Evolutionary conservation across 177 flowering plant species (phyloP), one percentile per base, ranked within the genome.

Genomic region (Vitis hybrid): DNA sequence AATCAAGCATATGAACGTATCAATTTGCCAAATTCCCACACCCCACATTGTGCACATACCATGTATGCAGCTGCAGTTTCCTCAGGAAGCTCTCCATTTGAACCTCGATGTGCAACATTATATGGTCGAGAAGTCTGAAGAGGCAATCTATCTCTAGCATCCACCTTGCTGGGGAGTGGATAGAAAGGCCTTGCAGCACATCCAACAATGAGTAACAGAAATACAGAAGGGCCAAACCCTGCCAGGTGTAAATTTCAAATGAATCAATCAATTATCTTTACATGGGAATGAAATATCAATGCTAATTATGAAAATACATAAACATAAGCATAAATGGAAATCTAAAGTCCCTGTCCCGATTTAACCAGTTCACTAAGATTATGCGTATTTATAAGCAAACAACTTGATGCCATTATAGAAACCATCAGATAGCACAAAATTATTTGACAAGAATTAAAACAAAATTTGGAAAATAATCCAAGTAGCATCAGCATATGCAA

Each of bases 21-120:
- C 2, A 7, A 11, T 48, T 50, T 65, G 15, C 62, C n/a, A 59
- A 55, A 64, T 11, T 6, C n/a, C n/a, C 55, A 58, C 66, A 55
- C 10, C 2, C 54, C 46, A 35, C 46, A 35, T 35, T 4, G 46
- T 8, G 65, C 19, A 56, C 15, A 48, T 80, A 94, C 99, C 93
- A 85, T 67, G 75, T 96, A 96, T 63, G 99, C 97, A 70, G 91
- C 78, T 60, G 85, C 82, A 73, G 98, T 92, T 88, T 92, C 99
- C 82, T 96, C 99, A 58, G 98, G 98, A 64, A 96, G 9, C 83
- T 92, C 99, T 65, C 99, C 99, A 79, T 91, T 93, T 61, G 99
- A 89, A 70, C 99, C 98, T 72, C 99, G 87, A 72, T 93, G 99
- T 1, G 99, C 99, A 59, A 96, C 60, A 73, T 96, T 96, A 73